These are phyloP conservation scores for Nicotiana otophora DNA, from an alignment of 257 asterid genomes.

Conservation along the genomic window DNA sequence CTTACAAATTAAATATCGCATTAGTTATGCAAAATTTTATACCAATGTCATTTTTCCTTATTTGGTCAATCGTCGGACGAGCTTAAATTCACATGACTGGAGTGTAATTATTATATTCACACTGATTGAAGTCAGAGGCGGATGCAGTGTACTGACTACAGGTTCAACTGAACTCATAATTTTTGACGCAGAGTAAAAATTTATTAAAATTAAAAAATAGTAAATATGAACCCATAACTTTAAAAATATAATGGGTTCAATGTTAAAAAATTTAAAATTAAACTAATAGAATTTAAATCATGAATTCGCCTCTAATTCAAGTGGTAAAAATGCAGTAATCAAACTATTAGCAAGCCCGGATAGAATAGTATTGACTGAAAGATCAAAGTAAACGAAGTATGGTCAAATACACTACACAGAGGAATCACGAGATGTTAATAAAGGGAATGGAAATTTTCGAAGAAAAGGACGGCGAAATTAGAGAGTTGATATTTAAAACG, in stretches of 20 bases:
- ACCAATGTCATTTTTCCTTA: not conserved
- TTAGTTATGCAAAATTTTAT: no score
- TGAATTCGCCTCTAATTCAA: not conserved
- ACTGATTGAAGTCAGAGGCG: not conserved
- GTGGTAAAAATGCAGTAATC: not conserved
- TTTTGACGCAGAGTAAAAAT: no score
- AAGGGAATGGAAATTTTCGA: not conserved
- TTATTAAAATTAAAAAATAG: no score
- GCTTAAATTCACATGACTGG: not conserved
- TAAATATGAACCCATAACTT: no score
- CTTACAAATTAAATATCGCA: not conserved
- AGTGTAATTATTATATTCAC: not conserved
- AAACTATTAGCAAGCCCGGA: not conserved
- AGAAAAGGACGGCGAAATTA: not conserved
- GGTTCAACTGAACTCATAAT: no score
- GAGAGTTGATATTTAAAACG: constrained; percentile 24
- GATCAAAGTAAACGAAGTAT: not conserved
- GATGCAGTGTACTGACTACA: no score
- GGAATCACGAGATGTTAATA: not conserved
- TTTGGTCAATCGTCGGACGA: not conserved
- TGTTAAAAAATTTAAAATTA: no score
- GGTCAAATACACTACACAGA: not conserved
- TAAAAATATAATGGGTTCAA: no score
- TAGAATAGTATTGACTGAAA: not conserved
- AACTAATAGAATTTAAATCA: no score